Percentiles rank a stretch among this genome's conserved stretches.
phyloP scores from a whole-genome alignment of 139 green algal species.

The Tetraselmis chui region DNA sequence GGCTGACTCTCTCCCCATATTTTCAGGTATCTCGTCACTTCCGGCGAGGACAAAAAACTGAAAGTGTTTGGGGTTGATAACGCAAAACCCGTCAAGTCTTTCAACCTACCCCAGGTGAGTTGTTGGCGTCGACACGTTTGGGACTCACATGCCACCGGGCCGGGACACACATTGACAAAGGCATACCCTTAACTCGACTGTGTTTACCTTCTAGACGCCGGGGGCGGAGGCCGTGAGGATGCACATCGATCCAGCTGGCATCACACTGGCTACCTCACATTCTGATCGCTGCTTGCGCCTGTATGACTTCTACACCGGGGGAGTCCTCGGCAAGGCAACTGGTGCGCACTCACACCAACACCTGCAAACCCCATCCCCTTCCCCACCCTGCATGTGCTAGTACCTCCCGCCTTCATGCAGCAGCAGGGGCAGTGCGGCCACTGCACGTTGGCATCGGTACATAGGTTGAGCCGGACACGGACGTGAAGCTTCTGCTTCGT shows the following conservation, averaged over 20 bases:
- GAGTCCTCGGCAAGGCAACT: conserved; percentile 16
- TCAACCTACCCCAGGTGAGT: background rate
- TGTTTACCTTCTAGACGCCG: too few relatives aligned
- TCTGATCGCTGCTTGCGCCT: conserved; percentile 33
- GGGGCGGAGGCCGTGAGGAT: conserved; percentile 34
- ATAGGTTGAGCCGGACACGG: too few relatives aligned
- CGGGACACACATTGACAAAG: too few relatives aligned
- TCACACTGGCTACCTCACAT: conserved; percentile 25
- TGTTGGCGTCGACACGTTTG: background rate
- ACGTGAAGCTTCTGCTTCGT: too few relatives aligned
- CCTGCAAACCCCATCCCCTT: too few relatives aligned
- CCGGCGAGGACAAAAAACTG: background rate
- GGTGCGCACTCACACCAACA: too few relatives aligned
- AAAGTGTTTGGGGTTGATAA: background rate
- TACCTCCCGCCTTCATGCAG: too few relatives aligned
- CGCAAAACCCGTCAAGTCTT: background rate
- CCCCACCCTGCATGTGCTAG: too few relatives aligned
- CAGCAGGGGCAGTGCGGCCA: too few relatives aligned
- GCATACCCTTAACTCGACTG: too few relatives aligned
- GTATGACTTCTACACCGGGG: conserved; percentile 26
- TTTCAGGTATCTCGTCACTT: background rate
- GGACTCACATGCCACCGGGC: background rate
- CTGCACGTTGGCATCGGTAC: too few relatives aligned
- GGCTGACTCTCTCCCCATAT: too few relatives aligned
- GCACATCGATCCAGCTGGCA: conserved; percentile 31